Evolutionary conservation across 2,329 filamentous ascomycete genomes (phyloP), one percentile per base, ranked within the genome.

Genomic region (Epicoccum sorghinum): DNA sequence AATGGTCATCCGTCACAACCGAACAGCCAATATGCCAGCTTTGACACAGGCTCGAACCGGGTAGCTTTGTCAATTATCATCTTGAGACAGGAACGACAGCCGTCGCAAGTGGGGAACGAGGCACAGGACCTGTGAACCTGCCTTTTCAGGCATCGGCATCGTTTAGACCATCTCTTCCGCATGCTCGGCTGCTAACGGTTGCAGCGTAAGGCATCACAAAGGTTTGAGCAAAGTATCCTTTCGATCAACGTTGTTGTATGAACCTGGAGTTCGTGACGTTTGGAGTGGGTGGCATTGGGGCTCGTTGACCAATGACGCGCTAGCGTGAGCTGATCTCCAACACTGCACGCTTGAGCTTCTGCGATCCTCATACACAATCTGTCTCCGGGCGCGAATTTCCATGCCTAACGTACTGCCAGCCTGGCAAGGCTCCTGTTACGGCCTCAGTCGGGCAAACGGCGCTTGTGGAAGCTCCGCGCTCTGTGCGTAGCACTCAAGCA

Each of bases 301-400:
- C 5, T 3, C 52, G 55, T 2, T 24, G 62, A 12, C 52, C 52
- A 55, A 55, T 55, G 46, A 23, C 7, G 30, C 37, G 63, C 60
- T 65, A 67, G 65, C 58, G 55, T 38, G 43, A 55, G 61, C 44
- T 22, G 37, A 53, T 53, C 45, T 65, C 60, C 61, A 61, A 64
- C 67, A 60, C 49, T 62, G 30, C 44, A 52, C 62, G 59, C 64
- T 55, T 61, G 65, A 70, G 62, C 64, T 60, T 60, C 61, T 55
- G 51, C 52, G 47, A 51, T 58, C 65, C 60, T 73, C 71, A 68
- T 50, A 75, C 73, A 64, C 57, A 27, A 66, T 62, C 64, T 52
- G 71, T 74, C 72, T 75, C 70, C 65, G 64, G 56, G 64, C 57
- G 58, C 55, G 60, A 52, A 43, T 57, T 51, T 62, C 64, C 68